These are phyloP conservation scores for Baeospora myosura DNA, from an alignment of 1,284 basidiomycete genomes.

Conservation along the genomic window DNA sequence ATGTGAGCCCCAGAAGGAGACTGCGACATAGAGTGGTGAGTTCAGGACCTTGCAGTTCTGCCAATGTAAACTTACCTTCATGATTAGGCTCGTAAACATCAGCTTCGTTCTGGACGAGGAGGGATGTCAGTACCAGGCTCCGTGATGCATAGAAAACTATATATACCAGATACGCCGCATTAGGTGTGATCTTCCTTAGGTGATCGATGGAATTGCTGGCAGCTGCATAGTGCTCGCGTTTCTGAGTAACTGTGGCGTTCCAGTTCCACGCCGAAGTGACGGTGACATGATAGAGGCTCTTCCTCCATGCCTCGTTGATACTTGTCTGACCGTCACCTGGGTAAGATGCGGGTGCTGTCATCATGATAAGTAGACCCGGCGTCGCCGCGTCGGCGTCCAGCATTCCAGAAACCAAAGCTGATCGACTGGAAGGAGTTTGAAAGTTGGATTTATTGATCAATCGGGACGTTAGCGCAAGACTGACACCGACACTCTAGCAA, in stretches of 20 bases:
- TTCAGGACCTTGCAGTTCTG: background rate
- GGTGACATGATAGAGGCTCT: constrained; percentile 20
- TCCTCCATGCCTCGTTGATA: constrained; percentile 21
- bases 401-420: constrained; percentile 29
- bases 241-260: constrained; percentile 18
- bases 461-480: constrained; percentile 34
- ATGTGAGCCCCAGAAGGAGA: constrained; percentile 20
- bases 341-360: constrained; percentile 19
- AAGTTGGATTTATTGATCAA: constrained; percentile 34
- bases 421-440: constrained; percentile 20
- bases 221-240: constrained; percentile 12
- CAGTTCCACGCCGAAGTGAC: constrained; percentile 18
- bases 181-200: constrained; percentile 18
- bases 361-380: constrained; percentile 17
- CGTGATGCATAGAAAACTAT: background rate
- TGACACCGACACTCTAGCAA: constrained; percentile 29
- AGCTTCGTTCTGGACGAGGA: constrained; percentile 13
- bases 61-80: constrained; percentile 8
- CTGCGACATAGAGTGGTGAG: constrained; percentile 3
- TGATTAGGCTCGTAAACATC: constrained; percentile 15
- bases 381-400: constrained; percentile 21
- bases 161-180: constrained; percentile 3
- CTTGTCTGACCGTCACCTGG: constrained; percentile 15
- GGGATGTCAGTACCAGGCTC: background rate
- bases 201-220: constrained; percentile 16